Evolutionary conservation across 2,329 filamentous ascomycete genomes (phyloP), one percentile per base, ranked within the genome.

Genomic region (Aspergillus japonicus): DNA sequence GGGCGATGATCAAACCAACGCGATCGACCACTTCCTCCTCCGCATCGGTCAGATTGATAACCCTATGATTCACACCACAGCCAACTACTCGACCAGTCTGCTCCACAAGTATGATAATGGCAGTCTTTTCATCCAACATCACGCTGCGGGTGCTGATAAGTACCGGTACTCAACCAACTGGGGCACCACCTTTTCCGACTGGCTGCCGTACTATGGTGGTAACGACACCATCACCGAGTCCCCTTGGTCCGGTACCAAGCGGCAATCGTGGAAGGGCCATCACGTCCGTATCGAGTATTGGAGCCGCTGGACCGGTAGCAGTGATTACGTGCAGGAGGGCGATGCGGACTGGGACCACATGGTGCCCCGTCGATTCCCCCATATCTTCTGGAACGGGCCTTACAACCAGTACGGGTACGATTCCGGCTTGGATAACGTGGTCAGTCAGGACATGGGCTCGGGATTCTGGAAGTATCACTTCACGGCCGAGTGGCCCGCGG

Each of bases 331-430:
- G 12, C 84, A 88, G 67, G 81, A 88, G 64, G 82, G 81, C 44
- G 86, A 88, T 70, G 64, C 81, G 16, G 75, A 71, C 23, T 75
- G 75, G 50, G 73, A 75, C 29, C 70, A 72, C 47, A 65, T 68
- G 2, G 68, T 74, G 5, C 72, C 78, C 5, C 77, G 85, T 49
- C 79, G 83, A 24, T 86, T 84, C 68, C 86, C 87, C 3, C 85
- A 88, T 69, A 71, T 88, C 14, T 86, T 84, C 66, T 80, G 84
- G 47, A 83, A 87, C 54, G 86, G 86, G 2, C 77, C 80, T 0
- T 88, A 82, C 73, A 89, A 89, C 67, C 77, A 84, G 62, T 89
- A 83, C 66, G 86, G 86, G 12, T 88, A 82, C 66, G 86, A 89
- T 67, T 77, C 80, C 23, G 86, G 86, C 4, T 68, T 88, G 14